Percentiles rank a stretch among this genome's conserved stretches.
Evolutionary conservation across 805 yeast species (phyloP).

Genomic region (baker's yeast (Saccharomyces cerevisiae)): DNA sequence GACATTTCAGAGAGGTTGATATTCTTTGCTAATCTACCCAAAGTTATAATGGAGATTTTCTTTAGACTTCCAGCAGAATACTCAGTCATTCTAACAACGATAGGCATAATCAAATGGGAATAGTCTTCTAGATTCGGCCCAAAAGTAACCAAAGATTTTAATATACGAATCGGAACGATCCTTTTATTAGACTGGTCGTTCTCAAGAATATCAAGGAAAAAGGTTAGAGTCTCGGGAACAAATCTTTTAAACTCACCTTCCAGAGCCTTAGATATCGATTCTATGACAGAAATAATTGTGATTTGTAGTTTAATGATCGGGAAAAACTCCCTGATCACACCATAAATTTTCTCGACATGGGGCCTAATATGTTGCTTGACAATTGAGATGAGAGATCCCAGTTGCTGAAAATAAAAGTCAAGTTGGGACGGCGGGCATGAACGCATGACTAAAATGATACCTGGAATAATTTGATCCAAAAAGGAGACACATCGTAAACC

Average conservation of each 20-base stretch:
- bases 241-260: constrained; percentile 88
- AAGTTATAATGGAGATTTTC: constrained; percentile 67
- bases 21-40: constrained; percentile 70
- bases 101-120: constrained; percentile 79
- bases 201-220: constrained; percentile 68
- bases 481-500: constrained; percentile 88
- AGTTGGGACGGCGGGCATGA: constrained; percentile 69
- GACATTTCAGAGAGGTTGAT: constrained; percentile 80
- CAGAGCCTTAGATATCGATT: constrained; percentile 73
- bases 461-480: constrained; percentile 80
- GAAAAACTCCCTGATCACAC: constrained; percentile 68
- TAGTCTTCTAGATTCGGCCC: constrained; percentile 86
- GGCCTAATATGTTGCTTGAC: constrained; percentile 89
- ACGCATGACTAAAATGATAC: constrained; percentile 76
- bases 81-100: constrained; percentile 74
- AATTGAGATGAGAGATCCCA: constrained; percentile 67
- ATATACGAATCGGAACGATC: constrained; percentile 59
- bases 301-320: constrained; percentile 55
- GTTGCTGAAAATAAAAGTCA: constrained; percentile 83
- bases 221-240: constrained; percentile 67
- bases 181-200: constrained; percentile 56
- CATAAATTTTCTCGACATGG: constrained; percentile 65
- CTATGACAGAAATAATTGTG: constrained; percentile 71
- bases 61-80: constrained; percentile 50
- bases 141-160: constrained; percentile 76